Evolutionary conservation across 1,284 basidiomycete species (phyloP).

Genomic region (Rhodotorula sp.): DNA sequence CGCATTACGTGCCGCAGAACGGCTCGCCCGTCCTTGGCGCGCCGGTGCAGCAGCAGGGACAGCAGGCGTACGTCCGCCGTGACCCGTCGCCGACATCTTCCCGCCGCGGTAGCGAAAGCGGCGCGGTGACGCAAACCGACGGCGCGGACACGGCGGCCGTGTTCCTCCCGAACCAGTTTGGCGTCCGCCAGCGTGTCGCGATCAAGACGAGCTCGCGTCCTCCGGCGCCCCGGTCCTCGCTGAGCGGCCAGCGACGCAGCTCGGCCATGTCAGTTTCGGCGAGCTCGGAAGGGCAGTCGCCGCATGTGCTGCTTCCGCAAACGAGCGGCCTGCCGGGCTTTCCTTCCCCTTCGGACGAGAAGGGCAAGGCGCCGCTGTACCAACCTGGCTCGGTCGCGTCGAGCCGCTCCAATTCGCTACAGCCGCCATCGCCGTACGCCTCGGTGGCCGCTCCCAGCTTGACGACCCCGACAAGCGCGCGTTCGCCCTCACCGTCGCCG

Average conservation of each 20-base stretch:
- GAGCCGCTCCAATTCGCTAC: not conserved
- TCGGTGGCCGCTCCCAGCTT: not conserved
- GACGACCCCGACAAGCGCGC: not conserved
- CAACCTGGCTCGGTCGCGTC: not conserved
- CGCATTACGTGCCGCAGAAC: slow-evolving; percentile 19
- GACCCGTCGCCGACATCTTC: not conserved
- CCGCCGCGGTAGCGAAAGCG: not conserved
- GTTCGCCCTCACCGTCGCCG: not conserved
- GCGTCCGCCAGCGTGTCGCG: slow-evolving; percentile 26
- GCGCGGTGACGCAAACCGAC: not conserved
- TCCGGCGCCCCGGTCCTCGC: not conserved
- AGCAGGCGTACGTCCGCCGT: slow-evolving; percentile 30
- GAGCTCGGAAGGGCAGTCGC: not conserved
- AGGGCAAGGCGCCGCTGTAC: not conserved
- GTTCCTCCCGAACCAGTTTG: slow-evolving; percentile 28
- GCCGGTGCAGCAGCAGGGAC: slow-evolving; percentile 3
- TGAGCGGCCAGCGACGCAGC: not conserved
- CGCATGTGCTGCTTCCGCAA: not conserved
- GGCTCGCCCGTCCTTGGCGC: not conserved
- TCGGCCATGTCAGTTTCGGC: not conserved
- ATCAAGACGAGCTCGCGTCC: slow-evolving; percentile 26
- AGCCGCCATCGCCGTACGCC: not conserved
- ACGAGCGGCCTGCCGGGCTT: not conserved
- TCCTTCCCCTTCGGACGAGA: not conserved
- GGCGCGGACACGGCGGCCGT: not conserved